Evolutionary conservation across 768 basidiomycete genomes (phyloP), one percentile per base, ranked within the genome.

Genomic region (Xerocomellus intermedius): DNA sequence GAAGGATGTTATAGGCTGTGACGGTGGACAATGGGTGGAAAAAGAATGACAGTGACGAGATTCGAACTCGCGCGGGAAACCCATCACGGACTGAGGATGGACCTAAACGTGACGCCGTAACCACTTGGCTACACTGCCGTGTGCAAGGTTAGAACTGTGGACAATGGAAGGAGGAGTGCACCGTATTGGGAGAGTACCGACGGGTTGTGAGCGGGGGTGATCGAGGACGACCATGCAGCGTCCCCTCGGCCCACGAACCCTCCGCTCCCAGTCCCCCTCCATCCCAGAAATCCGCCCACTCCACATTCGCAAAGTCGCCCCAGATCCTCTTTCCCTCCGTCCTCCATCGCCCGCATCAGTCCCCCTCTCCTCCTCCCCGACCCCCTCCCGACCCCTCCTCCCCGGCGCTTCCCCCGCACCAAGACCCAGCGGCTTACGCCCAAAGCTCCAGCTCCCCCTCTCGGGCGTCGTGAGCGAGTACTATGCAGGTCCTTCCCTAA

Each of bases 51-150:
- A 79, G 75, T 79, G 78, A 79, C 78, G 78, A 79, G 78, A 79
- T 80, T 79, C 78, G 78, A 79, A 79, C 78, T 79, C 78, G 78
- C 78, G 78, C 77, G 78, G 78, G 68, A 77, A 76, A 77, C 78
- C 78, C 78, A 79, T 79, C 78, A 79, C 78, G 78, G 78, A 72
- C 72, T 72, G 64, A 66, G 52, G 48, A 39, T 38, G 39, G 50
- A 70, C 78, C 78, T 79, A 79, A 79, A 79, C 78, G 79, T 79
- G 78, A 79, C 78, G 78, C 78, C 78, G 76, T 79, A 79, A 79
- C 78, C 78, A 79, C 78, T 79, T 79, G 78, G 78, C 78, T 79
- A 79, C 78, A 79, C 75, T 79, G 76, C 78, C 78, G 42, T 70
- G 16, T 0, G 8, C 28, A 5, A 2, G 0, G 0, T 0, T 0